Percentiles rank a stretch among this genome's conserved stretches.
phyloP scores from a whole-genome alignment of 306 rosid species.

The Quercus engelmannii region DNA sequence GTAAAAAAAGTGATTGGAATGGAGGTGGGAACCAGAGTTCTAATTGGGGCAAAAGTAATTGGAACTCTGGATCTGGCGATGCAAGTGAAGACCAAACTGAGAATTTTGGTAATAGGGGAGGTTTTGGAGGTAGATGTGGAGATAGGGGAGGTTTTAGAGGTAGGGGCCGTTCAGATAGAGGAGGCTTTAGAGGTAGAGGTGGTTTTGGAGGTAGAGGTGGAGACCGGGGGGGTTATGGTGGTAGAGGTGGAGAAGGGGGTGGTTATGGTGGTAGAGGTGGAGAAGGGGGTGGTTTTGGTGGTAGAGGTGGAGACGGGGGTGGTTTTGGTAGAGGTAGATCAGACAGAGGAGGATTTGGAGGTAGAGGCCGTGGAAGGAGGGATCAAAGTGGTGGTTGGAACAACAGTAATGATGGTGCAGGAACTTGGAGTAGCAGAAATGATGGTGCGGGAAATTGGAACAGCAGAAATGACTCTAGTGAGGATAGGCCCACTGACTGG shows the following conservation, averaged over 20 bases:
- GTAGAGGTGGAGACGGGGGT: conserved; percentile 16
- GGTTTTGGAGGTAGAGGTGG: conserved; percentile 38
- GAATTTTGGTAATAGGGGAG: conserved; percentile 6
- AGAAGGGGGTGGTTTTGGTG: conserved; percentile 49
- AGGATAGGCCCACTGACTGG: conserved; percentile 44
- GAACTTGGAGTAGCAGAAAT: no score
- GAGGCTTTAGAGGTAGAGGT: conserved; percentile 54
- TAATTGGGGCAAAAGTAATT: conserved; percentile 11
- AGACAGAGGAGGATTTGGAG: conserved; percentile 45
- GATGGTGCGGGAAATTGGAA: conserved; percentile 24
- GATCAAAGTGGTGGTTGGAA: conserved; percentile 57
- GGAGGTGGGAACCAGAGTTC: conserved; percentile 22
- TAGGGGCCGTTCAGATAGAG: conserved; percentile 42
- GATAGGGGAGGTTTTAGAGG: conserved; percentile 27
- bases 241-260: conserved; percentile 49
- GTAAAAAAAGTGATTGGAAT: conserved; percentile 7
- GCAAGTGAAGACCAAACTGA: conserved; percentile 30
- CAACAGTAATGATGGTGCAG: not conserved
- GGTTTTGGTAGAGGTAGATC: conserved; percentile 39
- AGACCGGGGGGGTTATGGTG: conserved; percentile 22
- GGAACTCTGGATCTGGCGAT: conserved; percentile 28
- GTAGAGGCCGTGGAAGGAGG: conserved; percentile 74
- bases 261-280: conserved; percentile 63
- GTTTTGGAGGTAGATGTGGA: conserved; percentile 9
- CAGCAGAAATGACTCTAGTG: conserved; percentile 32